Evolutionary conservation across 345 rosid species (phyloP).

Genomic region (Aquilaria malaccensis): DNA sequence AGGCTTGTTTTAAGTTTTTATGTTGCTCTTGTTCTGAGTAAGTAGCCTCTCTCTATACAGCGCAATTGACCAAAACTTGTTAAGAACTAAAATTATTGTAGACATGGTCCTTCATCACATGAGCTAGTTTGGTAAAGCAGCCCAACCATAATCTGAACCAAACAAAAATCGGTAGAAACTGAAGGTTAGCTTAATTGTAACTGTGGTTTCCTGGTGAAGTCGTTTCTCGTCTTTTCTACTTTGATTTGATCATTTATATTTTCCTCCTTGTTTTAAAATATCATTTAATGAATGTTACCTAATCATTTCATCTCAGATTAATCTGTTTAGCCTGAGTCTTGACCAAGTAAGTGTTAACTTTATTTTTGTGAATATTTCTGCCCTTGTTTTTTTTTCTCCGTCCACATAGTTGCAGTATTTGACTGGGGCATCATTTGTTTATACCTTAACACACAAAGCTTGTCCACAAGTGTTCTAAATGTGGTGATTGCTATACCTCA

Average conservation of each 20-base stretch:
- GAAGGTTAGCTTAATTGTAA: too few species aligned
- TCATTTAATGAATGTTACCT: conserved; percentile 12
- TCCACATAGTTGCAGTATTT: neutral
- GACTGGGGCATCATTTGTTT: conserved; percentile 11
- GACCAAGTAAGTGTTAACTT: conserved; percentile 60
- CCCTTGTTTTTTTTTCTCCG: neutral
- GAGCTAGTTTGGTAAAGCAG: too few species aligned
- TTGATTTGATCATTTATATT: too few species aligned
- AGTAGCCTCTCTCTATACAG: too few species aligned
- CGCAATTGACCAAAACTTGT: too few species aligned
- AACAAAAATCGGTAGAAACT: too few species aligned
- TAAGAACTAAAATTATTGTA: too few species aligned
- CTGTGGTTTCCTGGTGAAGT: too few species aligned
- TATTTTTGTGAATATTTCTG: neutral
- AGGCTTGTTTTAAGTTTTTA: conserved; percentile 24
- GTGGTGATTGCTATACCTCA: conserved; percentile 93
- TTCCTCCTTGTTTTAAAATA: too few species aligned
- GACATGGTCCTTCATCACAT: too few species aligned
- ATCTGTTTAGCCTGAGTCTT: conserved; percentile 82
- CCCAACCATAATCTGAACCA: too few species aligned
- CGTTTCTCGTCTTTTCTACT: too few species aligned
- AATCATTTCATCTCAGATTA: conserved; percentile 49
- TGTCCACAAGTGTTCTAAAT: conserved; percentile 82
- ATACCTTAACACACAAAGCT: conserved; percentile 40
- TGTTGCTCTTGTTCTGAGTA: neutral